A percentile compares a stretch with the other conserved stretches of the same genome.
phyloP scores from a whole-genome alignment of 805 yeast genomes.

The Yarrowia sp. region DNA sequence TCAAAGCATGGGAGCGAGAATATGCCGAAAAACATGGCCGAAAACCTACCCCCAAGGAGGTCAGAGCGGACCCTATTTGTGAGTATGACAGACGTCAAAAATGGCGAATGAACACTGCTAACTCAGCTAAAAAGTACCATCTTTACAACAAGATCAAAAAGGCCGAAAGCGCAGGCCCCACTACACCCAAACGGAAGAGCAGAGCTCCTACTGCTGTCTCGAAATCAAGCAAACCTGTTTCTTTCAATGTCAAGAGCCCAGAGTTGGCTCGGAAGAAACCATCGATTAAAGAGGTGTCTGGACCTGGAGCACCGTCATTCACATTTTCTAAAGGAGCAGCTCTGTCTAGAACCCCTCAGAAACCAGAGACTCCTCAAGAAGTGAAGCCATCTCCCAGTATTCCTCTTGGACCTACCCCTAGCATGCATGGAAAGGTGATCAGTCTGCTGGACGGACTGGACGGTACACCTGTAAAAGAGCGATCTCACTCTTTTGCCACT shows the following conservation, averaged over 20 bases:
- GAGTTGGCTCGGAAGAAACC: neutral
- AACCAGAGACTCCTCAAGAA: neutral
- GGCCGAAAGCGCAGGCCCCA: neutral
- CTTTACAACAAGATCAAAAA: slow-evolving; percentile 6
- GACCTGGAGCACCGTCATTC: neutral
- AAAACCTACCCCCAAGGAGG: slow-evolving; percentile 50
- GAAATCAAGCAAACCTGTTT: slow-evolving; percentile 3
- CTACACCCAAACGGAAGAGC: neutral
- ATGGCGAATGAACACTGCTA: neutral
- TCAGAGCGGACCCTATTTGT: slow-evolving; percentile 41
- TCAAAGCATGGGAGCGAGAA: slow-evolving; percentile 56
- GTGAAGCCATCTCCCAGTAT: slow-evolving; percentile 23
- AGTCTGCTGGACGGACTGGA: slow-evolving; percentile 61
- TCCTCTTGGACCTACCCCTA: slow-evolving; percentile 85
- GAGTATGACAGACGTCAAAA: neutral
- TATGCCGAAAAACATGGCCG: slow-evolving; percentile 44
- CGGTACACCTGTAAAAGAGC: slow-evolving; percentile 1
- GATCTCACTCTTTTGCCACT: neutral
- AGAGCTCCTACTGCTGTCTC: neutral
- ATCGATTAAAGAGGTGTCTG: too few relatives aligned
- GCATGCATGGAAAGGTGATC: slow-evolving; percentile 70
- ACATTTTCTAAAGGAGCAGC: neutral
- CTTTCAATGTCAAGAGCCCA: neutral
- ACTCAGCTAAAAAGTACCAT: slow-evolving; percentile 16
- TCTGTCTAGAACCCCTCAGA: neutral